Base-by-base conservation (phyloP, 2,329 filamentous ascomycete species). In the Talaromyces rugulosus region DNA sequence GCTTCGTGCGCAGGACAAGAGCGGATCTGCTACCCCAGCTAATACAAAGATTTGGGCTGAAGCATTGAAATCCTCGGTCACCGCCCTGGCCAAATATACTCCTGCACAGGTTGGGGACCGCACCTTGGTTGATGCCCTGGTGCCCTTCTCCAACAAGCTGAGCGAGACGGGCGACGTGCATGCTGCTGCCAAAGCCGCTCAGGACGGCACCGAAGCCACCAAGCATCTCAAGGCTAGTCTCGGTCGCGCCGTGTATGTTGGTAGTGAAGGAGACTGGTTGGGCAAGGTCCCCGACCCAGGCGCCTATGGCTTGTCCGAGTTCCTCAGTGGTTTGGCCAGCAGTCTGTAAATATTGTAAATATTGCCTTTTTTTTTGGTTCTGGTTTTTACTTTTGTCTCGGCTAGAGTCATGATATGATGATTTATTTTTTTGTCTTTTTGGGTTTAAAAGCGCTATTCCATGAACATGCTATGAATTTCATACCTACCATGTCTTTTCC, bases 171-270 rank as follows among this genome's bases (percentile, higher is more conserved):
- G 85, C 14, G 85, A 90, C 71, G 74, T 95, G 23, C 83, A 85
- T 66, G 82, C 87, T 72, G 93, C 95, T 7, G 92, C 91, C 0
- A 81, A 86, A 68, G 92, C 91, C 1, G 89, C 92, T 0, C 84
- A 85, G 65, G 82, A 87, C 54, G 95, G 89, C 0, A 89, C 93
- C 4, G 89, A 94, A 66, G 85, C 85, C 33, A 98, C 95, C 23
- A 96, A 93, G 80, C 90, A 89, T 28, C 97, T 99, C 93, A 87
- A 89, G 74, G 91, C 95, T 50, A 95, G 89, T 68, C 80, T 99
- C 47, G 95, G 95, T 7, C 81, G 92, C 62, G 86, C 89, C 1
- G 91, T 95, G 11, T 96, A 96, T 74, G 86, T 96, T 57, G 91
- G 90, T 64, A 89, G 89, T 50, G 77, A 80, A 67, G 69, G 71